phyloP scores from a whole-genome alignment of 1,284 basidiomycete genomes.

The Rhodotorula mucilaginosa region DNA sequence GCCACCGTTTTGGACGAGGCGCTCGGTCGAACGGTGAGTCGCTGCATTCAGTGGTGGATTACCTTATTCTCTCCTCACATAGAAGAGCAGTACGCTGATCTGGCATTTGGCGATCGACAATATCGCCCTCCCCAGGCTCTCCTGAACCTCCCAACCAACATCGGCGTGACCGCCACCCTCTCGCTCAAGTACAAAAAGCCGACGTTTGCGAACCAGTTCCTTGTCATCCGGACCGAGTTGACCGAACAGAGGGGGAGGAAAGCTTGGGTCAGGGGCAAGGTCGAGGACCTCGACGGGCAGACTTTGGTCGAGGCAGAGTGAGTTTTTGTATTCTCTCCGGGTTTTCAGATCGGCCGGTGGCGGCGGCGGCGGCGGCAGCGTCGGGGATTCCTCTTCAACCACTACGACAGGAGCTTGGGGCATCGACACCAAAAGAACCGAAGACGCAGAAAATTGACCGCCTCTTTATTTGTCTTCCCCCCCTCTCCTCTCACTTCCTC shows the following conservation, averaged over 20 bases:
- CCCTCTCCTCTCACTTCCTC: too few species aligned
- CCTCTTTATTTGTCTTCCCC: too few species aligned
- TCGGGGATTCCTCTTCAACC: too few species aligned
- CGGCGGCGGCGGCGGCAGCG: too few species aligned
- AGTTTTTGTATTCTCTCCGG: conserved; percentile 23
- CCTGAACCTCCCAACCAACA: conserved; percentile 75
- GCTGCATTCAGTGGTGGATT: not conserved
- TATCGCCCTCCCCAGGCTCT: conserved; percentile 60
- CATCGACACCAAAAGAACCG: too few species aligned
- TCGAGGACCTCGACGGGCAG: conserved; percentile 75
- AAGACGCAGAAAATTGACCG: too few species aligned
- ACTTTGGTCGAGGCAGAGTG: conserved; percentile 78
- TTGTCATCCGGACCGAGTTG: conserved; percentile 65
- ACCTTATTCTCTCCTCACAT: too few species aligned
- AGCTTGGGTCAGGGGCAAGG: conserved; percentile 63
- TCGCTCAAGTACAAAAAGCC: conserved; percentile 49
- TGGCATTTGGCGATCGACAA: too few species aligned
- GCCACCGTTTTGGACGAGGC: conserved; percentile 87
- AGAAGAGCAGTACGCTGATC: too few species aligned
- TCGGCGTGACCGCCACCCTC: conserved; percentile 80
- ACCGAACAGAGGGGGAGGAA: conserved; percentile 71
- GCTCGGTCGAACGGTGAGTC: conserved; percentile 72
- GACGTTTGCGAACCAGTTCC: conserved; percentile 57
- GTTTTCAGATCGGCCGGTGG: too few species aligned
- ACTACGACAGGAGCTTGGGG: too few species aligned